Base-by-base conservation (phyloP, 805 yeast species). In the Yarrowia sp. region DNA sequence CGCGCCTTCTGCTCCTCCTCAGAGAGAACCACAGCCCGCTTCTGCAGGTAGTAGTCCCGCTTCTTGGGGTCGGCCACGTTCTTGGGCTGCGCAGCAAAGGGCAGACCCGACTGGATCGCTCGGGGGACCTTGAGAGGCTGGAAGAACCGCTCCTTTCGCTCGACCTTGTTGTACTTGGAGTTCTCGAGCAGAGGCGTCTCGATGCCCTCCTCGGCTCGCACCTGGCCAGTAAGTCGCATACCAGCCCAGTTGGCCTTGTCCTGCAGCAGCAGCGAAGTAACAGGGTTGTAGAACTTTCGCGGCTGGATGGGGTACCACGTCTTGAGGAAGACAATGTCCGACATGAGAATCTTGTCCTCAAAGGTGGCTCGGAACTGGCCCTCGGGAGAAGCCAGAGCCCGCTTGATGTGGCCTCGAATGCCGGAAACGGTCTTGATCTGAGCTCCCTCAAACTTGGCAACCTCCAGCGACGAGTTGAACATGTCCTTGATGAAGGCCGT, bases 401-500 rank as follows among this genome's bases (percentile, higher is more conserved):
- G 81, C 73, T 94, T 94, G 69, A 94, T 93, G 74, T 94, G 98
- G 74, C 99, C 99, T 68, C 99, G 80, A 63, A 94, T 90, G 64
- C 99, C 99, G 7, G 97, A 89, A 4, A 94, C 99, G 0, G 99
- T 96, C 74, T 91, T 88, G 71, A 94, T 91, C 47, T 91, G 86
- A 0, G 99, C 99, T 63, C 99, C 99, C 77, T 94, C 99, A 71
- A 94, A 94, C 72, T 91, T 89, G 38, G 98, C 98, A 63, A 93
- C 97, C 76, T 94, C 99, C 75, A 94, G 79, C 0, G 96, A 82
- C 64, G 94, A 86, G 25, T 87, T 80, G 73, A 94, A 94, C 99
- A 94, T 94, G 70, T 93, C 97, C 75, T 90, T 93, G 71, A 94
- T 87, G 73, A 96, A 94, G 1, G 99, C 99, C 4, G 99, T 94